A percentile compares a stretch with the other conserved stretches of the same genome.
Conservation (phyloP, 805 yeast genomes). For the Candida tammaniensis region DNA sequence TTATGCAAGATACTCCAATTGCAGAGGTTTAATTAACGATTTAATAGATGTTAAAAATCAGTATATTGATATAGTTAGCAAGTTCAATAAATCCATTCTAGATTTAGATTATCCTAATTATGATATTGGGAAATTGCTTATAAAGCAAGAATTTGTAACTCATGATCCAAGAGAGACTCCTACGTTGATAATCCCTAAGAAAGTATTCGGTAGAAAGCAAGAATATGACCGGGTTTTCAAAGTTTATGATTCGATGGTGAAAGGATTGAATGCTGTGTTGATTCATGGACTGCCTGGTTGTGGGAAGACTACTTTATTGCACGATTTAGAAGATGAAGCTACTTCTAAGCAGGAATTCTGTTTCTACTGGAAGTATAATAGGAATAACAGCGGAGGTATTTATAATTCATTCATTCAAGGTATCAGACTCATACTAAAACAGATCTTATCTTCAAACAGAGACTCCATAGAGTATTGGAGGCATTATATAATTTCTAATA, state of each 20-base stretch:
- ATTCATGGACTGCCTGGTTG: conserved; percentile 43
- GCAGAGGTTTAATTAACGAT: conserved; percentile 34
- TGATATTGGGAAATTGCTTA: neutral
- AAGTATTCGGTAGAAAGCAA: conserved; percentile 4
- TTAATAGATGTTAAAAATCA: conserved; percentile 22
- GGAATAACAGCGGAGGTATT: conserved; percentile 14
- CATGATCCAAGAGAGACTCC: neutral
- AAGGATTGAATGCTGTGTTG: conserved; percentile 18
- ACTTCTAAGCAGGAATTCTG: conserved; percentile 27
- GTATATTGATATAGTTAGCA: conserved; percentile 14
- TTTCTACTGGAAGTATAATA: conserved; percentile 30
- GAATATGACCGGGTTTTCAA: neutral
- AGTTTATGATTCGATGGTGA: conserved; percentile 1
- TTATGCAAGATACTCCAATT: conserved; percentile 33
- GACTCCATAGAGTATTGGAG: conserved; percentile 39
- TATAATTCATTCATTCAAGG: conserved; percentile 37
- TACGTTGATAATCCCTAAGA: conserved; percentile 5
- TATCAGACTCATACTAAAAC: conserved; percentile 36
- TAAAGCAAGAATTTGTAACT: neutral
- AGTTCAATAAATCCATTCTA: neutral
- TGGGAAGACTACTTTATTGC: conserved; percentile 44
- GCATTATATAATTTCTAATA: conserved; percentile 31
- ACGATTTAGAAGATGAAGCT: conserved; percentile 35
- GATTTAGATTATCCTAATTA: neutral
- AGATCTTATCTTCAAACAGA: conserved; percentile 37